phyloP scores from a whole-genome alignment of 805 yeast species.

The Candida schatavii region DNA sequence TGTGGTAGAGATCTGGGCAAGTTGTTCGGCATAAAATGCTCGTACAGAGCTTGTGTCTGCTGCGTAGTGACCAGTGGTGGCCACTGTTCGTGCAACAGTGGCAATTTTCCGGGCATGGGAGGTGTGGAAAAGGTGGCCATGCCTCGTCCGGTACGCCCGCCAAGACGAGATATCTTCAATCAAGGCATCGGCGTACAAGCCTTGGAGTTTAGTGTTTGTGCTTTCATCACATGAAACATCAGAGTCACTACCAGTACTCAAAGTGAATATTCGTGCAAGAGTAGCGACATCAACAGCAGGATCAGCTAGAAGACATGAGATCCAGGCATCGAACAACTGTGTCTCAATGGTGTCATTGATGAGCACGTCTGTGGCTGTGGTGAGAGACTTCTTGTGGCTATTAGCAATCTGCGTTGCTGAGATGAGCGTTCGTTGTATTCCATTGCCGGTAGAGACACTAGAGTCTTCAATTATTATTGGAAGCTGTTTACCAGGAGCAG shows the following conservation, averaged over 20 bases:
- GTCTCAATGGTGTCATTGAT: constrained; percentile 45
- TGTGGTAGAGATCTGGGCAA: background rate
- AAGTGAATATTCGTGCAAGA: background rate
- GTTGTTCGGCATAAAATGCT: background rate
- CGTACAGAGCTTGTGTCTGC: background rate
- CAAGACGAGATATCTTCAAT: constrained; percentile 21
- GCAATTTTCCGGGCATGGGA: background rate
- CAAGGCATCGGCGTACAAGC: constrained; percentile 14
- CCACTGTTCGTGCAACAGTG: background rate
- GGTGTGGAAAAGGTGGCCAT: constrained; percentile 21
- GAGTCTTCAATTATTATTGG: constrained; percentile 57
- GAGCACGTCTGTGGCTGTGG: constrained; percentile 25
- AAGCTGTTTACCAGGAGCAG: constrained; percentile 47
- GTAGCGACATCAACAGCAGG: constrained; percentile 2
- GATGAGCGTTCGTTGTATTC: background rate
- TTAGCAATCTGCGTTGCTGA: background rate
- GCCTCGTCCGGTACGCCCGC: constrained; percentile 24
- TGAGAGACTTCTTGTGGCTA: background rate
- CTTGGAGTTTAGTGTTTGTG: constrained; percentile 1
- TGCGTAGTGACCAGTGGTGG: background rate
- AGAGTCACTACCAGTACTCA: background rate
- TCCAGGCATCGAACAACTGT: constrained; percentile 51
- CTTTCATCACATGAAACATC: constrained; percentile 16
- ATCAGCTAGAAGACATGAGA: constrained; percentile 26
- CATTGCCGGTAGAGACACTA: background rate